Evolutionary conservation across 805 yeast species (phyloP), one percentile per base, ranked within the genome.

Genomic region (Candida endomychidarum): DNA sequence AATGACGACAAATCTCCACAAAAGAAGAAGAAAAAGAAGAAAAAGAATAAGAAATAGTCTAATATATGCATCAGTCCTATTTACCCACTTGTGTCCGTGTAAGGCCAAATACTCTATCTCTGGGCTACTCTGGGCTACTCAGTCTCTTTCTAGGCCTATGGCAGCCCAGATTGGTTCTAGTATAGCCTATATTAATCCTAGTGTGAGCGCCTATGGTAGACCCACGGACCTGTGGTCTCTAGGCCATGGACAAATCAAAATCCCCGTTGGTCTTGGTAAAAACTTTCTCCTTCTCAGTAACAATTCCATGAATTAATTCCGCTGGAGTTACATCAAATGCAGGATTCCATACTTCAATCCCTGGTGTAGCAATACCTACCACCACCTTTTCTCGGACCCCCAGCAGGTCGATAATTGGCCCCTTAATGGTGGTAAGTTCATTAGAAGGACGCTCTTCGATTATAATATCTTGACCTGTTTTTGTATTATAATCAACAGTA

Each of bases 311-410:
- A 40, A 91, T 89, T 26, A 83, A 65, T 32, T 73, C 74, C 52
- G 82, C 81, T 0, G 96, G 96, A 3, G 98, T 88, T 11, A 93
- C 88, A 56, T 91, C 99, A 54, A 91, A 91, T 0, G 97, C 84
- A 0, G 99, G 99, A 54, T 93, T 93, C 97, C 97, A 91, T 2
- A 89, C 96, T 4, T 73, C 66, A 22, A 90, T 83, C 0, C 83
- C 85, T 2, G 85, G 84, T 3, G 98, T 93, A 1, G 96, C 96
- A 42, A 84, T 75, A 27, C 86, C 84, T 10, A 89, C 84, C 14
- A 80, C 80, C 1, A 74, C 21, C 43, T 68, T 54, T 31, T 62
- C 57, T 41, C 72, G 66, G 41, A 61, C 44, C 36, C 65, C 50
- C 39, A 54, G 34, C 58, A 26, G 63, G 34, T 48, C 46, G 6